Percentiles rank a stretch among this genome's conserved stretches.
Conservation (phyloP, 2,329 filamentous ascomycete species). For the Epichloe uncinata region DNA sequence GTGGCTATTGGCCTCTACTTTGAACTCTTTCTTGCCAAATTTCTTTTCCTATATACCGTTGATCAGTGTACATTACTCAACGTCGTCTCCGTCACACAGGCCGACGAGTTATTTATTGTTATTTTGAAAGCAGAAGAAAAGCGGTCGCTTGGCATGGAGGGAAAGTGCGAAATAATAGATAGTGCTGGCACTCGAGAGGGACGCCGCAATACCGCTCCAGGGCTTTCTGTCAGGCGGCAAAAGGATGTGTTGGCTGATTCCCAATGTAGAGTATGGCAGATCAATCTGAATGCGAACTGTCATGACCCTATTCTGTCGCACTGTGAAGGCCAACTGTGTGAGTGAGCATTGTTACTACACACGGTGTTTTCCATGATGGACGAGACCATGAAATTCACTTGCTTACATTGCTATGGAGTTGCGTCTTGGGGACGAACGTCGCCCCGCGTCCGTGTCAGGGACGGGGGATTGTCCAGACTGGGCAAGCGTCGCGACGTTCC, state of each 20-base stretch:
- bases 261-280: conserved; percentile 9
- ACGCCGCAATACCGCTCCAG: not conserved
- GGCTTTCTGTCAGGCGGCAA: not conserved
- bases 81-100: conserved; percentile 16
- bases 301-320: not conserved
- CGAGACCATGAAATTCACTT: no score
- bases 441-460: no score
- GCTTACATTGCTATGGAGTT: no score
- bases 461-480: no score
- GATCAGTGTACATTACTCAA: conserved; percentile 19
- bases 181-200: not conserved
- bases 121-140: not conserved
- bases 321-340: not conserved
- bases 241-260: not conserved
- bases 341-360: no score
- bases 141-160: not conserved
- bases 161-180: not conserved
- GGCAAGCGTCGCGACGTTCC: no score
- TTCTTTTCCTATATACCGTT: conserved; percentile 3
- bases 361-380: no score
- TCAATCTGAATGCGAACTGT: conserved; percentile 13
- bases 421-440: no score
- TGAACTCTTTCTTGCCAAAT: conserved; percentile 2
- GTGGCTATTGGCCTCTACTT: not conserved
- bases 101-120: conserved; percentile 7